Percentiles rank a stretch among this genome's conserved stretches.
These are phyloP conservation scores for Populus tomentosa DNA, from an alignment of 441 rosid genomes.

Conservation along the genomic window DNA sequence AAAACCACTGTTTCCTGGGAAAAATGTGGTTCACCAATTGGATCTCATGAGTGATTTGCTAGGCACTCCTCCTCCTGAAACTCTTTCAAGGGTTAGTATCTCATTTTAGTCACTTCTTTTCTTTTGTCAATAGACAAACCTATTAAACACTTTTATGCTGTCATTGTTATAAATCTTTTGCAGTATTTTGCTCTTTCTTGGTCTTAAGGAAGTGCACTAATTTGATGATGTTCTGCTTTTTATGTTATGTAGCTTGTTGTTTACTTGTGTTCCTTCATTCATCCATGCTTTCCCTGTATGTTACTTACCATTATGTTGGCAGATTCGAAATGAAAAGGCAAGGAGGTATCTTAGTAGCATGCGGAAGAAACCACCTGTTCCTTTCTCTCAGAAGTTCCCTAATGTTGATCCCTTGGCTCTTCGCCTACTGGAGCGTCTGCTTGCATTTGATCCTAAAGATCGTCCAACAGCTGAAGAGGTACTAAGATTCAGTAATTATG, in stretches of 20 bases:
- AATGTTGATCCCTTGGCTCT: constrained; percentile 85
- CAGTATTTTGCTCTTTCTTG: constrained; percentile 2
- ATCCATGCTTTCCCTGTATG: constrained; percentile 4
- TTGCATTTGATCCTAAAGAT: constrained; percentile 99
- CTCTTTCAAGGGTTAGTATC: constrained; percentile 65
- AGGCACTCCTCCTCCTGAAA: constrained; percentile 87
- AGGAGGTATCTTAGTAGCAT: constrained; percentile 94
- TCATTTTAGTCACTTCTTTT: neutral
- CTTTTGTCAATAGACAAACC: neutral
- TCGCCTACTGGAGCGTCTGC: constrained; percentile 64
- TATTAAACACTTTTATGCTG: neutral
- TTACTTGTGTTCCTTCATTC: neutral
- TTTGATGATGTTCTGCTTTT: constrained; percentile 4
- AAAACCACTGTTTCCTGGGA: constrained; percentile 94
- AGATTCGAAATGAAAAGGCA: constrained; percentile 98
- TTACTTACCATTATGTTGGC: constrained; percentile 13
- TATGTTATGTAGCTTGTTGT: neutral
- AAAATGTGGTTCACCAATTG: constrained; percentile 61
- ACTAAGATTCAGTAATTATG: constrained; percentile 13
- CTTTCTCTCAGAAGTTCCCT: constrained; percentile 80
- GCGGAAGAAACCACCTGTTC: constrained; percentile 85
- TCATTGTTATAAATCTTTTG: neutral
- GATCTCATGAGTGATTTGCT: constrained; percentile 77
- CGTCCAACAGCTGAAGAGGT: constrained; percentile 94
- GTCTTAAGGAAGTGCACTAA: neutral